Evolutionary conservation across 345 rosid species (phyloP), one percentile per base, ranked within the genome.

Genomic region (Raphanus raphanistrum): DNA sequence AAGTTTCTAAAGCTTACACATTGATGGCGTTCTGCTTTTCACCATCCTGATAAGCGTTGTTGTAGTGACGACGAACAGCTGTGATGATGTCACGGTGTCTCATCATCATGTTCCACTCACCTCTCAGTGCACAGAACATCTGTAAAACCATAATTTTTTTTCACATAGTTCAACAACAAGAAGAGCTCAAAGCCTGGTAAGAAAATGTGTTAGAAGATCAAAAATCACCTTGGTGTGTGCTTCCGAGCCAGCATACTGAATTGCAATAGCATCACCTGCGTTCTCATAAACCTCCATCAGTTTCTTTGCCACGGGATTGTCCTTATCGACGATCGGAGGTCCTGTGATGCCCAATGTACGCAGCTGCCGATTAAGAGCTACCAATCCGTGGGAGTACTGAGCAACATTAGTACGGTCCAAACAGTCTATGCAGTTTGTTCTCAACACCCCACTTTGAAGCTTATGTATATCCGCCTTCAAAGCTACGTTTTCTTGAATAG

Each of bases 341-440:
- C 81, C 85, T 25, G 77, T 55, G 74, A 85, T 77, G 64, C 97
- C 97, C 72, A 90, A 79, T 16, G 84, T 81, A 77, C 82, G 85
- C 75, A 94, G 80, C 78, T 94, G 97, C 67, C 61, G 86, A 58
- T 83, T 91, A 70, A 94, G 92, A 61, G 98, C 89, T 48, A 88
- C 87, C 73, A 94, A 75, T 48, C 98, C 98, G 66, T 82, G 85
- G 12, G 92, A 91, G 64, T 87, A 94, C 68, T 94, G 98, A 13
- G 98, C 98, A 76, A 92, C 91, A 58, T 94, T 94, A 36, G 98
- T 94, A 68, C 98, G 97, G 72, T 94, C 98, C 73, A 94, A 75
- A 66, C 98, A 94, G 76, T 94, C 98, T 31, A 94, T 88, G 87
- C 98, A 94, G 68, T 94, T 94, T 74, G 97, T 92, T 82, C 98